Percentiles rank a stretch among this genome's conserved stretches.
phyloP scores from a whole-genome alignment of 305 asterid genomes.

The Striga hermonthica region DNA sequence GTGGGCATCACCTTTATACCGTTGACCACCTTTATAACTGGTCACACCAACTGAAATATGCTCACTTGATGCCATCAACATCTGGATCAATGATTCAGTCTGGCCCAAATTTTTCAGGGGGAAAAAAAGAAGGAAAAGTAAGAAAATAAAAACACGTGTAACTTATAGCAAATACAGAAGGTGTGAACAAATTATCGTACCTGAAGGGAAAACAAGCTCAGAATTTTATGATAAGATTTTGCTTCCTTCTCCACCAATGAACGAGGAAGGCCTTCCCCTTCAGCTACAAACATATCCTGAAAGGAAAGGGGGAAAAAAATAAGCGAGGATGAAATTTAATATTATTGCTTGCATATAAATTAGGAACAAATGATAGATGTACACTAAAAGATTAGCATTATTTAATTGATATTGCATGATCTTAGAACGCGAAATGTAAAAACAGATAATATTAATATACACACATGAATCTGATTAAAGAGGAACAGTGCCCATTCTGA shows the following conservation, averaged over 20 bases:
- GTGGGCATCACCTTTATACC: conserved; percentile 72
- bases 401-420: no score
- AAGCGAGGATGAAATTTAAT: neutral
- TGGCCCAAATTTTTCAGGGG: conserved; percentile 33
- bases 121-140: conserved; percentile 22
- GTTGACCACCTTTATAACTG: conserved; percentile 41
- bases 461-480: neutral
- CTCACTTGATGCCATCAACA: conserved; percentile 79
- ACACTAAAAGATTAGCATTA: no score
- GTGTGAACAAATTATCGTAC: conserved; percentile 36
- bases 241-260: conserved; percentile 78
- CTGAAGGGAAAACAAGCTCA: conserved; percentile 71
- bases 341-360: no score
- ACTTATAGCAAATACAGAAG: conserved; percentile 17
- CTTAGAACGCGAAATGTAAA: no score
- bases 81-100: conserved; percentile 77
- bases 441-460: neutral
- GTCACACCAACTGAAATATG: conserved; percentile 55
- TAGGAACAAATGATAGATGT: no score
- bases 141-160: conserved; percentile 24
- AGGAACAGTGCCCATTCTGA: neutral
- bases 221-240: conserved; percentile 65
- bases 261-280: conserved; percentile 98
- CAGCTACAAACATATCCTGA: conserved; percentile 93
- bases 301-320: conserved; percentile 34